Conservation (phyloP, 805 yeast genomes). For the Zygosaccharomyces rouxii region DNA sequence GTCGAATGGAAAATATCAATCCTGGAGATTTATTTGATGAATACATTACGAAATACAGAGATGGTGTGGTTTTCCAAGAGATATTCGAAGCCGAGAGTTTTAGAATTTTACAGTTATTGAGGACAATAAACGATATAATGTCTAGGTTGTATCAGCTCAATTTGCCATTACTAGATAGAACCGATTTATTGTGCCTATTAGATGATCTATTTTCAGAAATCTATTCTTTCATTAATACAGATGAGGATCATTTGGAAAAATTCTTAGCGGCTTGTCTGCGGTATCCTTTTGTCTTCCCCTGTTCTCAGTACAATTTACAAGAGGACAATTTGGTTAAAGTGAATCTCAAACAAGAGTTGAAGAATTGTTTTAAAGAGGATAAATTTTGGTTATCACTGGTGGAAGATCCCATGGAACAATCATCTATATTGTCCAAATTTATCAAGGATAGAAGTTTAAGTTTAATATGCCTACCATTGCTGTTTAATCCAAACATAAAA, state of each 20-base stretch:
- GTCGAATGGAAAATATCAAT: slow-evolving; percentile 8
- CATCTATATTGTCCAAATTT: slow-evolving; percentile 11
- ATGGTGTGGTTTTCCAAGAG: slow-evolving; percentile 33
- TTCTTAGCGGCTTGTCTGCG: slow-evolving; percentile 22
- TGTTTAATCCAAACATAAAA: slow-evolving; percentile 12
- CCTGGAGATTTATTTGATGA: slow-evolving; percentile 31
- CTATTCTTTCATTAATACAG: slow-evolving; percentile 10
- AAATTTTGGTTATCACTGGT: slow-evolving; percentile 9
- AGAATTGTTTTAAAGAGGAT: slow-evolving; percentile 3
- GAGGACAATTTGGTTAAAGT: slow-evolving; percentile 21
- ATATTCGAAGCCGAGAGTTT: slow-evolving; percentile 25
- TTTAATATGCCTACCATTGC: slow-evolving; percentile 16
- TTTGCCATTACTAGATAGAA: neutral
- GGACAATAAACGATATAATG: slow-evolving; percentile 20
- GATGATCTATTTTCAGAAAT: slow-evolving; percentile 11
- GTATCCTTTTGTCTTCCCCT: slow-evolving; percentile 17
- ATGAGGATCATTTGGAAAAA: slow-evolving; percentile 16
- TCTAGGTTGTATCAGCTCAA: slow-evolving; percentile 11
- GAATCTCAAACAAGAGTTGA: slow-evolving; percentile 15
- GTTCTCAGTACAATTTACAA: slow-evolving; percentile 7
- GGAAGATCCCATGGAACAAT: slow-evolving; percentile 4
- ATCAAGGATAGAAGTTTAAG: slow-evolving; percentile 13
- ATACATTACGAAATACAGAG: slow-evolving; percentile 32
- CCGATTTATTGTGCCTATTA: slow-evolving; percentile 12
- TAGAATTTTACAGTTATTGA: slow-evolving; percentile 13